Base-by-base conservation (phyloP, 106 monocot species). In the Allium fistulosum region DNA sequence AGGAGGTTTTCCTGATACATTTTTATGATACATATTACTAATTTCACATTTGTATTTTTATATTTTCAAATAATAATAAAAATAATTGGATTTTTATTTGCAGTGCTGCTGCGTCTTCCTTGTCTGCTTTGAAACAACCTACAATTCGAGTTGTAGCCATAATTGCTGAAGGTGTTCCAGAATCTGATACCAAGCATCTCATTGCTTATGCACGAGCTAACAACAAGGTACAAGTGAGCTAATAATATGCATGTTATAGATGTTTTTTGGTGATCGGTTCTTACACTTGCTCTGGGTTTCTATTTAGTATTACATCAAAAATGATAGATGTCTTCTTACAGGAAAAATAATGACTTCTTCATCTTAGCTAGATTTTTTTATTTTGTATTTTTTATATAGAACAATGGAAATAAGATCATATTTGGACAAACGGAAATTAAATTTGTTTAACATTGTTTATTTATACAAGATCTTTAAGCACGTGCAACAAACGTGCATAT, bases 131-230 rank as follows among this genome's bases (percentile, higher is more conserved):
- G 65, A 79, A 86, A 62, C 86, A 86, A 67, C 77, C 82, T 28
- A 87, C 87, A 64, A 82, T 87, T 37, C 69, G 71, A 68, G 87
- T 87, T 17, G 65, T 80, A 18, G 87, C 87, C 59, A 83, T 83
- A 61, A 82, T 87, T 58, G 87, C 83, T 65, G 82, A 87, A 77
- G 87, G 83, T 71, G 82, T 83, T 75, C 88, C 88, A 26, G 88
- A 89, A 72, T 70, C 75, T 10, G 88, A 89, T 53, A 63, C 84
- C 55, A 89, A 89, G 51, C 76, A 79, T 56, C 62, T 89, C 48
- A 89, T 85, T 77, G 73, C 80, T 26, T 89, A 79, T 78, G 88
- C 88, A 62, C 67, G 77, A 17, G 74, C 82, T 66, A 89, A 89
- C 71, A 89, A 89, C 72, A 89, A 89, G 85, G 88, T 88, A 65